Conservation (phyloP, 169 alveolate genomes). For the Eimeria tenella region DNA sequence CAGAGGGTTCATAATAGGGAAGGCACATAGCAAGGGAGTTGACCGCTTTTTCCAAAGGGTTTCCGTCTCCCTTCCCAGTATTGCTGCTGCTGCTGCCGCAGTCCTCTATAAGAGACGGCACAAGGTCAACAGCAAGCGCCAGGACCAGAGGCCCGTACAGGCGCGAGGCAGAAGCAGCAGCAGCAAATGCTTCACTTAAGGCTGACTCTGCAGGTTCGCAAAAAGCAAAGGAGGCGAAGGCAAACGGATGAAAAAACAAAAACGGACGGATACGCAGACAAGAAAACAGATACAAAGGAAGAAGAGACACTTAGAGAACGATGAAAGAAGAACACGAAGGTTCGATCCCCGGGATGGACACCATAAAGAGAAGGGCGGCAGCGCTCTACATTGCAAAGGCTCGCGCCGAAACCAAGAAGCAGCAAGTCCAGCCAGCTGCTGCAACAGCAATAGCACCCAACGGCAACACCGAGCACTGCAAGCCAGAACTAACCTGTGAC, state of each 20-base stretch:
- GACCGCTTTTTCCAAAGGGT: constrained; percentile 1
- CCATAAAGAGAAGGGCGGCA: too few species aligned
- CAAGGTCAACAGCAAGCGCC: neutral
- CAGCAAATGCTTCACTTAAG: neutral
- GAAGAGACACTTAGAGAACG: neutral
- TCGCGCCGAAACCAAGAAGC: neutral
- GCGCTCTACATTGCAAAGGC: too few species aligned
- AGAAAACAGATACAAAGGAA: neutral
- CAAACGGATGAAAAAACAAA: neutral
- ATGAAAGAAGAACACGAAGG: too few species aligned
- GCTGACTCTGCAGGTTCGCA: neutral
- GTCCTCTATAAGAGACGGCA: constrained; percentile 35
- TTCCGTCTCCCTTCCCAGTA: constrained; percentile 2
- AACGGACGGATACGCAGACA: neutral
- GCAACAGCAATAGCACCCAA: neutral
- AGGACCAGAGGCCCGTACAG: neutral
- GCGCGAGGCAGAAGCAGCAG: constrained; percentile 12
- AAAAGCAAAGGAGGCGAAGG: neutral
- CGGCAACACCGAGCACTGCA: neutral
- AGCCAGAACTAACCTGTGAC: constrained; percentile 55
- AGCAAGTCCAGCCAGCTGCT: neutral
- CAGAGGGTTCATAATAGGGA: constrained; percentile 15
- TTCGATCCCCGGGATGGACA: too few species aligned
- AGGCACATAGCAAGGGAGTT: neutral
- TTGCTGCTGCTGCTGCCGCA: constrained; percentile 65